Evolutionary conservation across 2,329 filamentous ascomycete species (phyloP).

Genomic region (Xylariales sp.): DNA sequence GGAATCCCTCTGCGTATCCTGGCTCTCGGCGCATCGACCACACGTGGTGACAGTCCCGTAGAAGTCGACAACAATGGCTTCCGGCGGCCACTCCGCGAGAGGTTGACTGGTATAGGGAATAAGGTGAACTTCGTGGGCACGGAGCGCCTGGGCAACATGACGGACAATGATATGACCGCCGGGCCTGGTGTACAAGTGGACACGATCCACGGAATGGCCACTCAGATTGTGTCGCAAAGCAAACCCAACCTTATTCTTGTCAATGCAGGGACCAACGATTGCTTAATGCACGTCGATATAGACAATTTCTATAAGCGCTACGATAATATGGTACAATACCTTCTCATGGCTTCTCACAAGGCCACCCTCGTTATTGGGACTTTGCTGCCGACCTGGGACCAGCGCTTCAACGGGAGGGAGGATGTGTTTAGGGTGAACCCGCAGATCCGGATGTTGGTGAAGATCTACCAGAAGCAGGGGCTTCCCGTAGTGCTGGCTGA

Average conservation of each 20-base stretch:
- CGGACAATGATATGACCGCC: conserved; percentile 29
- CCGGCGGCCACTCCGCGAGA: conserved; percentile 29
- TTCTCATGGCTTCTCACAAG: conserved; percentile 25
- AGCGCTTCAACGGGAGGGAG: conserved; percentile 27
- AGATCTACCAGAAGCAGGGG: conserved; percentile 24
- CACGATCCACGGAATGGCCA: conserved; percentile 25
- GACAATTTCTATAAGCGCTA: conserved; percentile 29
- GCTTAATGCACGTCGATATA: conserved; percentile 27
- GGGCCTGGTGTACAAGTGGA: conserved; percentile 26
- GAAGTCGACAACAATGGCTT: conserved; percentile 28
- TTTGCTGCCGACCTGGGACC: conserved; percentile 27
- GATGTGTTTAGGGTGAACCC: conserved; percentile 26
- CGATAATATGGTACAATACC: conserved; percentile 25
- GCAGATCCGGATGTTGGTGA: conserved; percentile 25
- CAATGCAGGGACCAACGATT: conserved; percentile 32
- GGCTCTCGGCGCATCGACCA: conserved; percentile 28
- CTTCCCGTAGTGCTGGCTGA: conserved; percentile 28
- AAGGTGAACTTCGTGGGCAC: conserved; percentile 31
- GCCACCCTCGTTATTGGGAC: conserved; percentile 27
- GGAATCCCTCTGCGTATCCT: conserved; percentile 28
- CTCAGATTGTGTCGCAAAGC: conserved; percentile 21
- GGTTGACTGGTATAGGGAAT: conserved; percentile 25
- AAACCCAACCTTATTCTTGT: conserved; percentile 30
- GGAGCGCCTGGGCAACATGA: conserved; percentile 28
- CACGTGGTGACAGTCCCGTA: conserved; percentile 26